Base-by-base conservation (phyloP, 495 filamentous ascomycete genomes). In the Penicillium diatomitis region DNA sequence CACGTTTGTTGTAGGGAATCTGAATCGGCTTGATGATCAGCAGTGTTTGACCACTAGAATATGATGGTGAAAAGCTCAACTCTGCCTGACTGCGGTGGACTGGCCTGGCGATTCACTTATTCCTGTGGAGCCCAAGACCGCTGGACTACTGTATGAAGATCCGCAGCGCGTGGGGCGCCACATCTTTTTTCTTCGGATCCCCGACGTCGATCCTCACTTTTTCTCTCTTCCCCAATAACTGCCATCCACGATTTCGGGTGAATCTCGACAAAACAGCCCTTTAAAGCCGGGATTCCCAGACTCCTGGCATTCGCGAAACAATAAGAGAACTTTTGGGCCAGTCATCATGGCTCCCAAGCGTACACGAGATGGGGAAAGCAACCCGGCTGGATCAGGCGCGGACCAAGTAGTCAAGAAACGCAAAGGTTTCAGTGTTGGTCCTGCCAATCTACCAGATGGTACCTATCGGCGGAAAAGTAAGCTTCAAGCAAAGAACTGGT, bases 361-460 rank as follows among this genome's bases (percentile, higher is more conserved):
- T 47, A 50, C 79, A 29, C 71, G 66, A 5, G 84, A 84, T 33
- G 75, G 73, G 43, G 67, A 68, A 36, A 59, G 62, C 31, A 50
- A 48, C 11, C 59, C 58, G 42, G 64, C 67, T 50, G 57, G 56
- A 51, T 47, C 54, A 30, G 51, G 54, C 9, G 38, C 61, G 9
- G 69, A 80, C 71, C 55, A 63, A 57, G 53, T 72, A 60, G 45
- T 74, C 47, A 80, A 80, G 56, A 70, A 74, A 52, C 78, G 71
- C 55, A 84, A 80, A 60, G 83, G 80, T 28, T 87, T 88, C 72
- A 80, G 78, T 10, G 84, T 96, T 40, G 92, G 91, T 3, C 92
- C 92, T 41, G 88, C 84, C 39, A 95, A 96, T 63, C 76, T 98
- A 11, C 92, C 92, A 28, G 91, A 97, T 66, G 92, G 92, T 35